A percentile compares a stretch with the other conserved stretches of the same genome.
phyloP scores from a whole-genome alignment of 2,329 filamentous ascomycete genomes.

The Ceratocystis destructans region DNA sequence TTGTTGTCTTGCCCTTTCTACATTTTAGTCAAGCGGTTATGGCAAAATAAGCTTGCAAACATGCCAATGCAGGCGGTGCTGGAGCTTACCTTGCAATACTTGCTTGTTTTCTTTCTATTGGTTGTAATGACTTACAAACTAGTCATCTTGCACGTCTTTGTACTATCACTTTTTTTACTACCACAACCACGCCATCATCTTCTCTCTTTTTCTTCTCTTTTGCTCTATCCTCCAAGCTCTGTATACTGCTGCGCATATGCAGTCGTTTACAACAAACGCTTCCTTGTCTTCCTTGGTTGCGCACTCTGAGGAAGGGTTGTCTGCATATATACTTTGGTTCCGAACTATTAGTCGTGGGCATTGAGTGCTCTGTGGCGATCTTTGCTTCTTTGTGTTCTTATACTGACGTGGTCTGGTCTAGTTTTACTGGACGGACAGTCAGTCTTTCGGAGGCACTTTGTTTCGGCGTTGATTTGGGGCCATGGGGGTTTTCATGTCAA shows the following conservation, averaged over 20 bases:
- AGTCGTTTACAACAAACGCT: not conserved
- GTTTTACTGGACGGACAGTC: not conserved
- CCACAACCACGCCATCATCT: not conserved
- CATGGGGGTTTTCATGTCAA: not conserved
- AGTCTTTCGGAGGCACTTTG: constrained; percentile 2
- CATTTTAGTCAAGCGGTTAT: not conserved
- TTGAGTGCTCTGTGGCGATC: not conserved
- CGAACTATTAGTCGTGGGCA: not conserved
- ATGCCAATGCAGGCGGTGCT: not conserved
- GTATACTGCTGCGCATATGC: constrained; percentile 7
- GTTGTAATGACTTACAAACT: not conserved
- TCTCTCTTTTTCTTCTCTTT: constrained; percentile 6
- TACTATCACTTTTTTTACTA: constrained; percentile 2
- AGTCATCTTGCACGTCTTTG: constrained; percentile 7
- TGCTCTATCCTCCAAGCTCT: not conserved
- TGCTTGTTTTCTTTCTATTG: not conserved
- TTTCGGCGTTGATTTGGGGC: constrained; percentile 5
- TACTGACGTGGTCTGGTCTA: not conserved
- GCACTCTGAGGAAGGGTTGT: not conserved
- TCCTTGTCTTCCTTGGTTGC: not conserved
- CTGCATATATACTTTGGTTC: constrained; percentile 13
- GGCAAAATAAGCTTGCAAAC: not conserved
- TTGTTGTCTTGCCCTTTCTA: not conserved
- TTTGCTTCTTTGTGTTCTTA: constrained; percentile 2
- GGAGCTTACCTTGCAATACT: not conserved